Base-by-base conservation (phyloP, 805 yeast genomes). In the Saccharomycopsis capsularis region DNA sequence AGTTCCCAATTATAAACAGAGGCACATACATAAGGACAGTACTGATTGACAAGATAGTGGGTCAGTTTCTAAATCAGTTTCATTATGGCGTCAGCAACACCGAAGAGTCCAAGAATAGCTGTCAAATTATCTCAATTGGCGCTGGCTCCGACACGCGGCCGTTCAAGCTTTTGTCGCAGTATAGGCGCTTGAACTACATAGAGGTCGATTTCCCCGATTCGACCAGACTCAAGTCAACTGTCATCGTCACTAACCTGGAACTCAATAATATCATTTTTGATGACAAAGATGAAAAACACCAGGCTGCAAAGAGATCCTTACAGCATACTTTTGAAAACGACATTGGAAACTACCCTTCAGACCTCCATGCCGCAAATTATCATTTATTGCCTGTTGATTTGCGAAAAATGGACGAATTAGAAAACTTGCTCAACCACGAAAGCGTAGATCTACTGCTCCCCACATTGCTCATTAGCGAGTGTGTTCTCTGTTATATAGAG, bases 141-240 rank as follows among this genome's bases (percentile, higher is more conserved):
- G 82, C 90, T 2, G 95, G 95, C 3, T 81, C 86, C 15, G 95
- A 85, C 57, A 82, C 93, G 0, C 61, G 91, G 46, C 72, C 75
- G 15, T 83, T 85, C 59, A 62, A 68, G 7, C 52, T 79, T 15
- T 61, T 84, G 37, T 27, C 34, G 4, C 32, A 58, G 22, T 39
- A 47, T 19, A 51, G 57, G 2, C 55, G 57, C 36, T 54, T 81
- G 30, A 58, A 56, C 1, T 79, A 79, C 56, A 69, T 74, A 52
- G 95, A 85, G 59, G 59, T 82, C 21, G 95, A 85, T 62, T 83
- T 84, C 58, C 73, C 74, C 7, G 75, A 66, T 37, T 73, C 81
- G 15, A 70, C 73, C 4, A 64, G 63, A 50, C 63, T 76, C 36
- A 85, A 85, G 61, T 70, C 74, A 46, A 57, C 66, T 40, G 70